Conservation (phyloP, 176 grass and related monocot species). For the Calamus simplicifolius region DNA sequence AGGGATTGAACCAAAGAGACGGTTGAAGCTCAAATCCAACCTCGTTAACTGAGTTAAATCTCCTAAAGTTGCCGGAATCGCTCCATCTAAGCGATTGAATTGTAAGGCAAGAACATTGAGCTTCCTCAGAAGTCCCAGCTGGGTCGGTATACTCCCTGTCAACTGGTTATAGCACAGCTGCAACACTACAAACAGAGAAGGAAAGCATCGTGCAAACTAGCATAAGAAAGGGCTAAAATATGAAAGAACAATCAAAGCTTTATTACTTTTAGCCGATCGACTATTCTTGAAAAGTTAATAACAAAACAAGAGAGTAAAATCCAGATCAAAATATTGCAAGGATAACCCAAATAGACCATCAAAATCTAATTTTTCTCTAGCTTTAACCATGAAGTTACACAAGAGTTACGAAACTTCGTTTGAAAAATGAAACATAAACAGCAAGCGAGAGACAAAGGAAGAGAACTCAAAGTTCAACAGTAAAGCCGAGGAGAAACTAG, state of each 20-base stretch:
- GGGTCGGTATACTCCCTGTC: conserved; percentile 60
- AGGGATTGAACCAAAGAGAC: conserved; percentile 71
- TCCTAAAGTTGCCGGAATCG: conserved; percentile 56
- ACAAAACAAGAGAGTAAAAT: neutral
- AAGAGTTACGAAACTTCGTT: no score
- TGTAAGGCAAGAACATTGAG: conserved; percentile 67
- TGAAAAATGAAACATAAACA: no score
- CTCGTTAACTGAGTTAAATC: conserved; percentile 44
- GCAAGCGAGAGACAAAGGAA: no score
- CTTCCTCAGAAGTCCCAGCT: conserved; percentile 55
- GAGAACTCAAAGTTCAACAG: no score
- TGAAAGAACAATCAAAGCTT: neutral
- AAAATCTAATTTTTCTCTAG: neutral
- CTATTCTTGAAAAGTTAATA: neutral
- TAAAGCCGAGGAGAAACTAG: no score
- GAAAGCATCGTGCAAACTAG: neutral
- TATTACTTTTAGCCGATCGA: no score
- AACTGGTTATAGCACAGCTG: conserved; percentile 76
- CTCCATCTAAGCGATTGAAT: conserved; percentile 65
- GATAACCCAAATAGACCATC: neutral
- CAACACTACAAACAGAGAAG: conserved; percentile 41
- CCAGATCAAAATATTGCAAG: no score
- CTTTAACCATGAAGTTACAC: neutral
- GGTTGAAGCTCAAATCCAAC: conserved; percentile 78
- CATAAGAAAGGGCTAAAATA: neutral